Conservation (phyloP, 108 stramenopile species). For the Fistulifera solaris region DNA sequence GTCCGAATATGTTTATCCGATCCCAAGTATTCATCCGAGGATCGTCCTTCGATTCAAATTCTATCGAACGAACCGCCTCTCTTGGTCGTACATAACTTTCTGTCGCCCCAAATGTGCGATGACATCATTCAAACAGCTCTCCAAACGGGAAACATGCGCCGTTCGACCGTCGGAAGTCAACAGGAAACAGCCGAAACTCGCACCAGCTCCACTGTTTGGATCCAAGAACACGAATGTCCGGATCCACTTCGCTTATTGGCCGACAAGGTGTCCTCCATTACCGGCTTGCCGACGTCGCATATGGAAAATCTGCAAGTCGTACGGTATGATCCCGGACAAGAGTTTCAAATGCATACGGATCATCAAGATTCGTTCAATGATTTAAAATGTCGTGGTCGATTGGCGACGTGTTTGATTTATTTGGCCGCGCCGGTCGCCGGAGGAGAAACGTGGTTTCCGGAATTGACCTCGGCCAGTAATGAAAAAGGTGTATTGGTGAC, state of each 20-base stretch:
- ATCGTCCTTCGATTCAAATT: neutral
- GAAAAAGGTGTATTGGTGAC: conserved; percentile 1
- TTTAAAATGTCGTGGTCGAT: conserved; percentile 27
- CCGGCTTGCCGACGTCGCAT: conserved; percentile 22
- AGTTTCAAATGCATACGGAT: conserved; percentile 39
- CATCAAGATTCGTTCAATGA: conserved; percentile 40
- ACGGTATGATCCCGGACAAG: conserved; percentile 26
- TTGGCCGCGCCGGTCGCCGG: conserved; percentile 17
- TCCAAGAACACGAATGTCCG: conserved; percentile 16
- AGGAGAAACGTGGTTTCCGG: conserved; percentile 34
- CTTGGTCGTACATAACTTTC: conserved; percentile 6
- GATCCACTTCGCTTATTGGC: conserved; percentile 21
- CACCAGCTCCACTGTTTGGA: conserved; percentile 33
- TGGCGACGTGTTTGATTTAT: conserved; percentile 37
- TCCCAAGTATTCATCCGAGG: too few relatives aligned
- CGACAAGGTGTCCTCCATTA: conserved; percentile 12
- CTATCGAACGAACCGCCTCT: conserved; percentile 12
- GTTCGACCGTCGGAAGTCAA: conserved; percentile 25
- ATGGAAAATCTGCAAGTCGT: conserved; percentile 48
- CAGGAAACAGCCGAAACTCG: conserved; percentile 15
- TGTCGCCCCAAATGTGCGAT: conserved; percentile 2
- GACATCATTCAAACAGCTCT: conserved; percentile 3
- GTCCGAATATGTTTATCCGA: too few relatives aligned
- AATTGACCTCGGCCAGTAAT: conserved; percentile 9
- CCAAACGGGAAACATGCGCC: neutral